Evolutionary conservation across 1,284 basidiomycete genomes (phyloP), one percentile per base, ranked within the genome.

Genomic region (Marasmius sp.): DNA sequence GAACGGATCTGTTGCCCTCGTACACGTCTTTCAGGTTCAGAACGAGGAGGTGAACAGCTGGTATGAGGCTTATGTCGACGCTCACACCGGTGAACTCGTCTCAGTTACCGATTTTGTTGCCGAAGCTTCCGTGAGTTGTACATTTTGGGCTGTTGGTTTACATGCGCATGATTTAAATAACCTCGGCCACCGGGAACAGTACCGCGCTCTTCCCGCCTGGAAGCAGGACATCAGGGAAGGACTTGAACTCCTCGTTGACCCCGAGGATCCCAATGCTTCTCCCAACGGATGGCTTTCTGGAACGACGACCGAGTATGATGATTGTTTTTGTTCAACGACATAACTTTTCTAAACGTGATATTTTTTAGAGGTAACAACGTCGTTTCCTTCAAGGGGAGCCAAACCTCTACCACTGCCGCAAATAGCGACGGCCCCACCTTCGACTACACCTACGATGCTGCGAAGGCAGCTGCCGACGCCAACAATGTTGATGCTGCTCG

Each of bases 21-120:
- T 73, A 3, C 76, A 85, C 63, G 82, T 85, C 55, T 70, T 83
- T 58, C 81, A 85, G 70, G 79, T 86, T 57, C 80, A 82, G 69
- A 84, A 83, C 62, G 78, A 80, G n/a, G 73, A 72, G 64, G 74
- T 77, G 38, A 79, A 81, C 61, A 77, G 79, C 36, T 88, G 85
- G 85, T 81, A 81, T 68, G 83, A 88, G 73, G 86, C 85, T 0
- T 86, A 84, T 69, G 81, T 89, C 57, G 85, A 87, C 64, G 83
- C 84, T n/a, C 79, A 82, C 65, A 74, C 78, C 36, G 83, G 83
- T 33, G 79, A 85, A 53, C 71, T 88, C 38, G 68, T 85, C 16
- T 77, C 79, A 38, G 76, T 86, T 18, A 81, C 80, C 55, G 85
- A 88, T 70, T 89, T 83, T 63, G 80, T 81, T 22, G 70, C 77